Percentiles rank a stretch among this genome's conserved stretches.
Conservation (phyloP, 2,329 filamentous ascomycete genomes). For the Aspergillus niger region DNA sequence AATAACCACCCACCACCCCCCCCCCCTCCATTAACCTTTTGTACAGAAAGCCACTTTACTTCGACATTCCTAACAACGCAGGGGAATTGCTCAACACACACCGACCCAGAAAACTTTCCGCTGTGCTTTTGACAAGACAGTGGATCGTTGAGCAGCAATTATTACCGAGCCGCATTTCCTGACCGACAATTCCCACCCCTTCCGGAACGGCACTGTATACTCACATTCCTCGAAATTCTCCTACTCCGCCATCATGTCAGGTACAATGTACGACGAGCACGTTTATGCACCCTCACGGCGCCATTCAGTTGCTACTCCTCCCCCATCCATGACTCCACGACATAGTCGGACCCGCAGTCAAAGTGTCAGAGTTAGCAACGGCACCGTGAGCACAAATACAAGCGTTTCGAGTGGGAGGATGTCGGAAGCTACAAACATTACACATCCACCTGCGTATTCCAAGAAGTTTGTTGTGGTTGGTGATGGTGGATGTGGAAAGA, state of each 20-base stretch:
- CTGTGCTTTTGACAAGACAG: slow-evolving; percentile 7
- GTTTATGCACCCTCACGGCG: slow-evolving; percentile 60
- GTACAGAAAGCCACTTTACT: slow-evolving; percentile 12
- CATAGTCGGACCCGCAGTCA: slow-evolving; percentile 55
- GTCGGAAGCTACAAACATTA: slow-evolving; percentile 80
- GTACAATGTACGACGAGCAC: slow-evolving; percentile 44
- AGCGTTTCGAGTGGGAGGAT: slow-evolving; percentile 72
- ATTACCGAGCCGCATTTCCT: slow-evolving; percentile 14
- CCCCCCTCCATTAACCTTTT: slow-evolving; percentile 1
- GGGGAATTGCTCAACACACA: not conserved
- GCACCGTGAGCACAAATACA: slow-evolving; percentile 82
- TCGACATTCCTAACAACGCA: slow-evolving; percentile 11
- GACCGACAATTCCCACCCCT: slow-evolving; percentile 17
- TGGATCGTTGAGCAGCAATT: slow-evolving; percentile 23
- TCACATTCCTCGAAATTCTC: slow-evolving; percentile 26
- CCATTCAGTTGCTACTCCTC: slow-evolving; percentile 53
- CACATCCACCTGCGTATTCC: slow-evolving; percentile 87
- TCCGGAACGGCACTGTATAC: slow-evolving; percentile 15
- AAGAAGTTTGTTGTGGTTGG: slow-evolving; percentile 99
- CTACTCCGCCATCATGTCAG: slow-evolving; percentile 32
- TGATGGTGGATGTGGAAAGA: slow-evolving; percentile 98
- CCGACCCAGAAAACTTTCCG: slow-evolving; percentile 13
- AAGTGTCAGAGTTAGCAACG: slow-evolving; percentile 75
- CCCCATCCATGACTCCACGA: slow-evolving; percentile 44
- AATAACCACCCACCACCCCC: not conserved